Evolutionary conservation across 768 basidiomycete species (phyloP).

Genomic region (Hemileccinum rubropunctum): DNA sequence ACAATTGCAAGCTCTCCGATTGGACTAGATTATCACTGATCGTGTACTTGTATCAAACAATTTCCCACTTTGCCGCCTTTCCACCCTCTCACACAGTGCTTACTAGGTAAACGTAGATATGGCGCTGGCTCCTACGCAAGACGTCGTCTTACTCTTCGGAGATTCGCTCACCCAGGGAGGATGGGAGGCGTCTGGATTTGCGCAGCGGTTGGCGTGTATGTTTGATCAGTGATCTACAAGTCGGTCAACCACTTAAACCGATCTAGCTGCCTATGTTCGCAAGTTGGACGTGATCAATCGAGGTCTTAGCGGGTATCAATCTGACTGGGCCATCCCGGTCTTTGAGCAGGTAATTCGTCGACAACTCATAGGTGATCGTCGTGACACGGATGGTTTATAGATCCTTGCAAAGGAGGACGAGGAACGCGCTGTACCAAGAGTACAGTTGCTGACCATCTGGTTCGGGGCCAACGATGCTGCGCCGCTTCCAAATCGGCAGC

Average conservation of each 20-base stretch:
- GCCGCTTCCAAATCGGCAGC: slow-evolving; percentile 61
- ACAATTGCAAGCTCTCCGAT: neutral
- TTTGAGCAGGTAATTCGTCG: slow-evolving; percentile 58
- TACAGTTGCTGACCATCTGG: slow-evolving; percentile 83
- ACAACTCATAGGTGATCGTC: neutral
- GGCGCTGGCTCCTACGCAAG: slow-evolving; percentile 52
- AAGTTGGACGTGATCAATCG: slow-evolving; percentile 87
- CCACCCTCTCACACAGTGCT: too few relatives aligned
- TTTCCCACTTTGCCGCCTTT: too few relatives aligned
- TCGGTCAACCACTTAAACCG: neutral
- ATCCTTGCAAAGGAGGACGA: slow-evolving; percentile 54
- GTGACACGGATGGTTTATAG: slow-evolving; percentile 31
- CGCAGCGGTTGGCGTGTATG: slow-evolving; percentile 55
- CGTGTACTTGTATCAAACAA: too few relatives aligned
- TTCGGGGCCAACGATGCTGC: slow-evolving; percentile 89
- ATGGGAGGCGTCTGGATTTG: slow-evolving; percentile 63
- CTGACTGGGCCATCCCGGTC: slow-evolving; percentile 80
- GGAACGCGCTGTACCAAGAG: slow-evolving; percentile 48
- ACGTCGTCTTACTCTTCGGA: slow-evolving; percentile 73
- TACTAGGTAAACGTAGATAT: slow-evolving; percentile 43
- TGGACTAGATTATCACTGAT: neutral
- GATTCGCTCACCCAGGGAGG: slow-evolving; percentile 77
- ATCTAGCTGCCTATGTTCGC: slow-evolving; percentile 68
- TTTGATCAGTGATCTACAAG: neutral
- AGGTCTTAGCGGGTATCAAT: slow-evolving; percentile 82